Evolutionary conservation across 108 stramenopile species (phyloP).

Genomic region (Skeletonema tropicum): DNA sequence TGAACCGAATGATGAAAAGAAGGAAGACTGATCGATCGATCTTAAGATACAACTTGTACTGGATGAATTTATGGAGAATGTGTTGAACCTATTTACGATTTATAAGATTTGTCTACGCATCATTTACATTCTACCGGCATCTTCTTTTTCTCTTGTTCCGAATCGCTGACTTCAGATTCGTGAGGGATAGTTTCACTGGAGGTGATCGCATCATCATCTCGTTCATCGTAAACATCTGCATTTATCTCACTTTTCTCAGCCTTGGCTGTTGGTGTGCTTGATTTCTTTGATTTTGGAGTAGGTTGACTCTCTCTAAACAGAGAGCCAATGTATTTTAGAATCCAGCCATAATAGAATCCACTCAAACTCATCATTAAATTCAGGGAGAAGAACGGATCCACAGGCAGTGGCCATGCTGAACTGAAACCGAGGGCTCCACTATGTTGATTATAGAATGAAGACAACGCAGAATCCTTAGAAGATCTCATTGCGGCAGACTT

Average conservation of each 20-base stretch:
- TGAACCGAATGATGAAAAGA: constrained; percentile 19
- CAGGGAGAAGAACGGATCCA: constrained; percentile 62
- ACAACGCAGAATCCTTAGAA: constrained; percentile 3
- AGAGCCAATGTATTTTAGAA: constrained; percentile 32
- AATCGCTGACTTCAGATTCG: background rate
- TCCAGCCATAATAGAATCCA: constrained; percentile 66
- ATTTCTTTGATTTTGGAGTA: background rate
- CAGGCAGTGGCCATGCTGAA: constrained; percentile 58
- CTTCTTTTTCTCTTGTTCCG: background rate
- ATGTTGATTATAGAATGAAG: constrained; percentile 50
- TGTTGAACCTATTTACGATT: background rate
- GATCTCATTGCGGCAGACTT: constrained; percentile 4
- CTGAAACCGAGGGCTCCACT: constrained; percentile 57
- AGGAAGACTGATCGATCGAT: constrained; percentile 6
- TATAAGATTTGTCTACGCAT: background rate
- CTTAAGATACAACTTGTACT: background rate
- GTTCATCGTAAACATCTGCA: background rate
- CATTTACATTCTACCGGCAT: background rate
- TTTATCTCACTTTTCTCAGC: background rate
- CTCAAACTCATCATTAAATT: constrained; percentile 59
- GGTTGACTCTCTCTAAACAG: constrained; percentile 1
- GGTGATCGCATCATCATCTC: background rate
- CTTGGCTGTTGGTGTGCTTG: background rate
- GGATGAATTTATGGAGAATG: background rate
- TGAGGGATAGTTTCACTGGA: background rate